These are phyloP conservation scores for Hibiscus tridactylites DNA, from an alignment of 345 rosid species.

Conservation along the genomic window DNA sequence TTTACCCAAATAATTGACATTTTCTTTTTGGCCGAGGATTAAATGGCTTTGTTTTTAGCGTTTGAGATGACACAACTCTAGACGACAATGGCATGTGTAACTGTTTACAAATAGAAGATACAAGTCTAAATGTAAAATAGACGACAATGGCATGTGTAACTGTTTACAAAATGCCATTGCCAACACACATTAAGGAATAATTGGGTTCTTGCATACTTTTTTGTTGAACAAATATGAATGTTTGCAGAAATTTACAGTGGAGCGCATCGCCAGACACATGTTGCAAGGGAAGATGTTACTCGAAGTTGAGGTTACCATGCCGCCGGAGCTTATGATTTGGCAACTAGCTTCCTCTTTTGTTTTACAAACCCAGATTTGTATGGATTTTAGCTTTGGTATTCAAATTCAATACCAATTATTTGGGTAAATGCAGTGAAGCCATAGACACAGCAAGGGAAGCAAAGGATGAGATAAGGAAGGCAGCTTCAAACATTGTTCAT, in stretches of 20 bases:
- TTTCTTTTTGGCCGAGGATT: too few species aligned
- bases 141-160: not conserved
- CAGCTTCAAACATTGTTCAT: conserved; percentile 32
- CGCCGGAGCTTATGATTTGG: conserved; percentile 25
- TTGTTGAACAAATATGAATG: not conserved
- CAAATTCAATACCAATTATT: not conserved
- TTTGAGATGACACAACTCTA: not conserved
- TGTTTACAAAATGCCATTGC: not conserved
- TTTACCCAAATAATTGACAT: too few species aligned
- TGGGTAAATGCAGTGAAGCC: conserved; percentile 24
- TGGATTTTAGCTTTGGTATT: not conserved
- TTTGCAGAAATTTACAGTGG: conserved; percentile 55
- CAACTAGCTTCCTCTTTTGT: conserved; percentile 7
- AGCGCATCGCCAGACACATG: conserved; percentile 53
- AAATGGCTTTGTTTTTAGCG: not conserved
- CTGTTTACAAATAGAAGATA: not conserved
- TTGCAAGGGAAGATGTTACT: conserved; percentile 59
- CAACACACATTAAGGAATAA: not conserved
- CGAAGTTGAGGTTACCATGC: conserved; percentile 33
- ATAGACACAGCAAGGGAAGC: conserved; percentile 40
- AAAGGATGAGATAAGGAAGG: conserved; percentile 45
- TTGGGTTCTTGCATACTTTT: not conserved
- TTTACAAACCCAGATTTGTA: not conserved
- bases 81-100: not conserved
- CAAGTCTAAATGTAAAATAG: not conserved